A percentile compares a stretch with the other conserved stretches of the same genome.
Conservation (phyloP, 768 basidiomycete genomes). For the Russula lepida region DNA sequence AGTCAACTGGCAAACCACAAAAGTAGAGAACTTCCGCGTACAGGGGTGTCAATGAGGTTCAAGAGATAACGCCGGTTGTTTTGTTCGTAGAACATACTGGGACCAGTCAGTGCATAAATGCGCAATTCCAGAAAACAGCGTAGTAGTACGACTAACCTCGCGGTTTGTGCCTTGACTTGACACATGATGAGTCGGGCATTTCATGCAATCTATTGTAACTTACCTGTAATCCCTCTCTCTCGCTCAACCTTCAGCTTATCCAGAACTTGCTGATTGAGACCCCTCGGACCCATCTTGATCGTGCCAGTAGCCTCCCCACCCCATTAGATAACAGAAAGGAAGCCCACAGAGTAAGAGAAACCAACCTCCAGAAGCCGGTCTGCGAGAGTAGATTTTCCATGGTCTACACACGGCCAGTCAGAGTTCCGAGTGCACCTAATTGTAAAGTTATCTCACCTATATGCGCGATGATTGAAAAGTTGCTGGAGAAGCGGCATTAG, state of each 20-base stretch:
- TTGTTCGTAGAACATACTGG: conserved; percentile 69
- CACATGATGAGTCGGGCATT: background rate
- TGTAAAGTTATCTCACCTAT: conserved; percentile 51
- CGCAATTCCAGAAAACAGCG: background rate
- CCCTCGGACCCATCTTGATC: conserved; percentile 54
- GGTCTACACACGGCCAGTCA: conserved; percentile 42
- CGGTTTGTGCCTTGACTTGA: conserved; percentile 91
- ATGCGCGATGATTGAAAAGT: conserved; percentile 96
- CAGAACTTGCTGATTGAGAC: conserved; percentile 75
- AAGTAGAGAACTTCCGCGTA: conserved; percentile 27
- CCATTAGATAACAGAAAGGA: conserved; percentile 19
- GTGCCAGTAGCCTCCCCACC: conserved; percentile 72
- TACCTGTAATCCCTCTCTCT: conserved; percentile 93
- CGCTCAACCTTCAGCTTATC: conserved; percentile 96
- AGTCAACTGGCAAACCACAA: background rate
- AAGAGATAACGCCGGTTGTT: conserved; percentile 58
- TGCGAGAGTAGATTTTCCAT: conserved; percentile 92
- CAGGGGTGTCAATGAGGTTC: conserved; percentile 95
- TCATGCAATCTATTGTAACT: conserved; percentile 14
- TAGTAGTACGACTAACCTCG: conserved; percentile 46
- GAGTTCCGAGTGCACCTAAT: background rate
- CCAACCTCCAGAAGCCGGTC: conserved; percentile 76
- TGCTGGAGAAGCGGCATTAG: conserved; percentile 36
- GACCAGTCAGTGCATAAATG: conserved; percentile 16
- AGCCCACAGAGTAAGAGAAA: conserved; percentile 10